phyloP scores from a whole-genome alignment of 1,284 basidiomycete genomes.

The Pisolithus thermaeus region DNA sequence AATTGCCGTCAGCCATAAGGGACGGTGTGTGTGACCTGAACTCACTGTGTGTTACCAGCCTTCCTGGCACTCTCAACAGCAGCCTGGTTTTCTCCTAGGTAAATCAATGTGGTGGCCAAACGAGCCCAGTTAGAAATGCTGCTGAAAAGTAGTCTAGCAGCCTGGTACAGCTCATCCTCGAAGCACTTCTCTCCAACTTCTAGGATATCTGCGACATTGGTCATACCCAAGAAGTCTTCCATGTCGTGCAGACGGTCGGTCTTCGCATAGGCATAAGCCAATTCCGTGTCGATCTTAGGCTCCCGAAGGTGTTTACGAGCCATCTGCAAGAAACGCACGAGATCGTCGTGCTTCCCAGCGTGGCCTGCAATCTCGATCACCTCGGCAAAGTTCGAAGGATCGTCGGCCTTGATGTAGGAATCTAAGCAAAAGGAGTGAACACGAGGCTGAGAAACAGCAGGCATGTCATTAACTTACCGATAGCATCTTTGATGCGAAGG shows the following conservation, averaged over 20 bases:
- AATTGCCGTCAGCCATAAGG: constrained; percentile 9
- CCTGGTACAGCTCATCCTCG: constrained; percentile 97
- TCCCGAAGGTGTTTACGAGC: constrained; percentile 97
- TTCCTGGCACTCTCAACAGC: constrained; percentile 98
- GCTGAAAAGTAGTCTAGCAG: constrained; percentile 91
- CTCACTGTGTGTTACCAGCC: constrained; percentile 95
- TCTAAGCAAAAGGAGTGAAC: constrained; percentile 43
- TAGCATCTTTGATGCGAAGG: constrained; percentile 96
- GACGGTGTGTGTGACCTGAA: constrained; percentile 9
- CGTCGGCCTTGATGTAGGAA: constrained; percentile 98
- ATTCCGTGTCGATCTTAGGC: constrained; percentile 96
- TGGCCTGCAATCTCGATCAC: constrained; percentile 96
- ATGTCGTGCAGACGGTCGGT: constrained; percentile 97
- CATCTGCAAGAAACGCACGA: constrained; percentile 98
- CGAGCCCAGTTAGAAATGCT: constrained; percentile 99
- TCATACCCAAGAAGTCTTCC: constrained; percentile 99
- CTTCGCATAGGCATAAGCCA: constrained; percentile 96
- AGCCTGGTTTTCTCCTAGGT: constrained; percentile 95
- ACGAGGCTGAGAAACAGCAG: neutral
- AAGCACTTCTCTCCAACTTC: constrained; percentile 99
- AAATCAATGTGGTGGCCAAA: constrained; percentile 96
- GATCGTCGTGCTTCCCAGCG: constrained; percentile 97
- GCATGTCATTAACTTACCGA: constrained; percentile 50
- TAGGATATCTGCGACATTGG: constrained; percentile 95
- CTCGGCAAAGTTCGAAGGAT: constrained; percentile 92